Base-by-base conservation (phyloP, 1,284 basidiomycete genomes). In the Meira miltonrushii region DNA sequence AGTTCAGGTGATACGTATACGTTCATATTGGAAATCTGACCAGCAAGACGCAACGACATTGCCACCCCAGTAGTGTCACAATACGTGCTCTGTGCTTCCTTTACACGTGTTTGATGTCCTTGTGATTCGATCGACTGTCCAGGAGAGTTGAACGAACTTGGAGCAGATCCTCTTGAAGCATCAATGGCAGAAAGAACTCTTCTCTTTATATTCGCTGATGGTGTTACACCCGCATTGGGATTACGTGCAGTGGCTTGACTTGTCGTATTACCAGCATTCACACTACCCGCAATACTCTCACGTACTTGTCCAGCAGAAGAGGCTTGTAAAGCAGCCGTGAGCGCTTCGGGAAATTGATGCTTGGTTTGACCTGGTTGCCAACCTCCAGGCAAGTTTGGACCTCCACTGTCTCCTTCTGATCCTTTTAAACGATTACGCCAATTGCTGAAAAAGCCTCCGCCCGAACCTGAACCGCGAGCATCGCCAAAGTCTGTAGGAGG, bases 111-210 rank as follows among this genome's bases (percentile, higher is more conserved):
- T 48, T 65, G 61, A 43, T 68, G 61, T n/a, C 74, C 71, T 17
- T 78, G 64, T 43, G 70, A 77, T 57, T 72, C 69, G 55, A 81
- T 78, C 17, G 68, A 67, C 8, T 33, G 28, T 33, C 28, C 28
- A 33, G 28, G 28, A 33, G 28, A 33, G 8, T 66, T 64, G 17
- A 17, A 17, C 4, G 23, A 19, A 17, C 7, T 38, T 39, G 73
- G 74, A 0, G 70, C 69, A 41, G 80, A 80, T 0, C 79, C 79
- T 15, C 77, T 71, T 2, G 79, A 78, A 0, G 79, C 78, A 28
- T 79, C 67, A 44, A 79, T 71, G 13, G 79, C 78, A 10, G 66
- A 64, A 39, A 77, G 65, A 11, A 80, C 76, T 39, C 78, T 78
- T 55, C 66, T 67, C 61, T 68, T 63, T 58, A 79, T 79, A 33